A percentile compares a stretch with the other conserved stretches of the same genome.
Conservation (phyloP, 768 basidiomycete species). For the Agaricus subrufescens region DNA sequence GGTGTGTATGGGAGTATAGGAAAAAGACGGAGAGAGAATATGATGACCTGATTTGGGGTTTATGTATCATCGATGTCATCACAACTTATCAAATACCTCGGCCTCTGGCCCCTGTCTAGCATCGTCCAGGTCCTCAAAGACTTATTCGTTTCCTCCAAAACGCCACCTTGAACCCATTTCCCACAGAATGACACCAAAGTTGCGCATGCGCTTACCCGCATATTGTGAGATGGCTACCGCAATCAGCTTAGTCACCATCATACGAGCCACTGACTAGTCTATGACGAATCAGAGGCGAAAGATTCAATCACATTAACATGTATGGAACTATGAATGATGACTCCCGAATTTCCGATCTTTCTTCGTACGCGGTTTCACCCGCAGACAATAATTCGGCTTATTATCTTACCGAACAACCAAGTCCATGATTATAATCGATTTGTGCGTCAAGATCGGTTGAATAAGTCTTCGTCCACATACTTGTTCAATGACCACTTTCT, state of each 20-base stretch:
- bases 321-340: no score
- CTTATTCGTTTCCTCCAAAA: no score
- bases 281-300: no score
- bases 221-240: no score
- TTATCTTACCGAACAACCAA: constrained; percentile 94
- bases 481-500: constrained; percentile 52
- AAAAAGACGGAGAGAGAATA: constrained; percentile 9
- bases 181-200: no score
- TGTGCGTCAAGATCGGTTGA: constrained; percentile 64
- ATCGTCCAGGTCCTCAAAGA: not conserved
- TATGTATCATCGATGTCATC: constrained; percentile 11
- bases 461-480: constrained; percentile 20
- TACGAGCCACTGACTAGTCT: no score
- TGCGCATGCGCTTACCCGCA: no score
- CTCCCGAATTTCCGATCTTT: constrained; percentile 19
- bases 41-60: constrained; percentile 7
- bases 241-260: no score
- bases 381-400: constrained; percentile 88
- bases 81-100: constrained; percentile 6
- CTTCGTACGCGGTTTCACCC: constrained; percentile 76
- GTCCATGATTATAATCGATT: constrained; percentile 57
- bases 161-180: no score
- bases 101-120: constrained; percentile 5
- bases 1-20: not conserved
- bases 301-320: no score